These are phyloP conservation scores for Kitagawia praeruptora DNA, from an alignment of 129 eudicot species.

Conservation along the genomic window DNA sequence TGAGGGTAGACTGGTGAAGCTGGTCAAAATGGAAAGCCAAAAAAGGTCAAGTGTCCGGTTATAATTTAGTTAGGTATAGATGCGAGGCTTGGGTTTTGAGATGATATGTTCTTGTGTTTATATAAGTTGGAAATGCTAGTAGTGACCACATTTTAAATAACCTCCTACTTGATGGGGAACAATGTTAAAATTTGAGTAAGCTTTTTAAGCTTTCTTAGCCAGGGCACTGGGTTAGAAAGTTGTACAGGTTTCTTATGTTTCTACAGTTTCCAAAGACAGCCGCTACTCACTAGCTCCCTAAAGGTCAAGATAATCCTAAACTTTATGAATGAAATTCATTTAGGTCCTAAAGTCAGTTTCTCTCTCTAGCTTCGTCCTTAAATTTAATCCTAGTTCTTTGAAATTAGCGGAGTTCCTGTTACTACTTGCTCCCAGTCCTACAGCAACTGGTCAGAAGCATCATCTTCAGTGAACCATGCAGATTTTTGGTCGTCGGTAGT, in stretches of 20 bases:
- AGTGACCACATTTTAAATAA: neutral
- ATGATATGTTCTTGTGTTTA: neutral
- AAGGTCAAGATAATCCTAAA: neutral
- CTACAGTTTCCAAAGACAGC: neutral
- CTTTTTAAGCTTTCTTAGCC: neutral
- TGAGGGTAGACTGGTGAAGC: neutral
- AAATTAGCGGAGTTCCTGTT: neutral
- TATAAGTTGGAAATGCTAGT: neutral
- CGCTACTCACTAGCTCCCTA: neutral
- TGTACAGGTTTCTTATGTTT: neutral
- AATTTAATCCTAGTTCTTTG: neutral
- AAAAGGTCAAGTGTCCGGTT: neutral
- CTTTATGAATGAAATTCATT: neutral
- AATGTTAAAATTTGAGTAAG: neutral
- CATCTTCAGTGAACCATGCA: neutral
- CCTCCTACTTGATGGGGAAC: neutral
- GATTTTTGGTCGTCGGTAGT: neutral
- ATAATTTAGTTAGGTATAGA: neutral
- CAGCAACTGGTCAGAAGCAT: neutral
- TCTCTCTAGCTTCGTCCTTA: neutral
- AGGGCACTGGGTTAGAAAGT: neutral
- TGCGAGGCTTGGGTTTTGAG: neutral
- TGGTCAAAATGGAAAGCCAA: neutral
- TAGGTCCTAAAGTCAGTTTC: neutral
- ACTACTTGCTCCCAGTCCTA: neutral